Base-by-base conservation (phyloP, 768 basidiomycete genomes). In the Lentinula edodes region DNA sequence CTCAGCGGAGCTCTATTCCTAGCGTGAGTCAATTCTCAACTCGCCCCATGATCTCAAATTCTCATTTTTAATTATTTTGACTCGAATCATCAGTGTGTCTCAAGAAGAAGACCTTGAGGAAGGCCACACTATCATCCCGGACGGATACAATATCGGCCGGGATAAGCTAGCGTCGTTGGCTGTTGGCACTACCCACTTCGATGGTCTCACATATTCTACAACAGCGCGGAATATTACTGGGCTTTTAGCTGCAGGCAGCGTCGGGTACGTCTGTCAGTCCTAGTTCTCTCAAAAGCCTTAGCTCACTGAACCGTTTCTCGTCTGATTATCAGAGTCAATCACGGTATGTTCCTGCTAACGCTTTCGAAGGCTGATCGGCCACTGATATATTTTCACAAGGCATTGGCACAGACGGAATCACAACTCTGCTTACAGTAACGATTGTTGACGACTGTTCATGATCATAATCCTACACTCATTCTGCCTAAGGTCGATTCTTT, bases 1-100 rank as follows among this genome's bases (percentile, higher is more conserved):
- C 67, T 76, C 60, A 76, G 74, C 18, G 77, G 77, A 3, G 87
- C 86, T 2, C 68, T 88, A 36, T 90, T 89, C 71, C 74, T 86
- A 18, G 84, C 83, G 83, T 85, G 67, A 3, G 80, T 80, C 1
- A n/a, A 35, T 23, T 15, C 4, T 15, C 12, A 23, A 15, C 35
- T 3, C 20, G 5, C 10, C 23, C 4, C 6, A 38, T 56, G 0
- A 12, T 41, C 2, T n/a, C 32, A 12, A 15, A 15, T n/a, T 39
- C 7, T 15, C 32, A 23, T 1, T 1, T 0, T 23, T 23, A 13
- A 56, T 53, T 5, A 45, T 34, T 42, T 35, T 0, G 6, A 32
- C 15, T 20, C 34, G 38, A 20, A 56, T 43, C 18, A 7, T 4
- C 28, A 59, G 58, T 41, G 58, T 59, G 16, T 59, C 58, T 12